A percentile compares a stretch with the other conserved stretches of the same genome.
Conservation (phyloP, 495 filamentous ascomycete species). For the Lichenothelia convexa region DNA sequence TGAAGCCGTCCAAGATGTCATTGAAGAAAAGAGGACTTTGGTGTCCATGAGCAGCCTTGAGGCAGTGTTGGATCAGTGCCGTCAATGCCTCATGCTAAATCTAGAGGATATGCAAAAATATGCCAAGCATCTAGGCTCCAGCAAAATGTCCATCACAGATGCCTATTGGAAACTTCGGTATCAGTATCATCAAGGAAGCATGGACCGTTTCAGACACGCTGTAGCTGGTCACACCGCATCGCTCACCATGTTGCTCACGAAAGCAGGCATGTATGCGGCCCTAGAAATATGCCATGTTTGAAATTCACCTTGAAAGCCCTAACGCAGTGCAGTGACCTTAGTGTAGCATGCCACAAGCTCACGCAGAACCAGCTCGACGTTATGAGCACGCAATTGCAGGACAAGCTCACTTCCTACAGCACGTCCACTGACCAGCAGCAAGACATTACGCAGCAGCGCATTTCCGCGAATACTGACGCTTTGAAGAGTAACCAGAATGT, state of each 20-base stretch:
- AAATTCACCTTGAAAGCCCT: no score
- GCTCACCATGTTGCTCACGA: slow-evolving; percentile 20
- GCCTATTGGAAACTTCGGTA: slow-evolving; percentile 18
- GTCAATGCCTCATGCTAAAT: slow-evolving; percentile 6
- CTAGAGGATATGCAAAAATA: slow-evolving; percentile 1
- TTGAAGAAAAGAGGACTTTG: no score
- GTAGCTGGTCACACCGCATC: slow-evolving; percentile 14
- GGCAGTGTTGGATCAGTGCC: neutral
- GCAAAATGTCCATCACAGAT: slow-evolving; percentile 5
- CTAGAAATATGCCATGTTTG: no score
- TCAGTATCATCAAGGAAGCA: slow-evolving; percentile 15
- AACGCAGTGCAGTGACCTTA: no score
- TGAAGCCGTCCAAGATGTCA: slow-evolving; percentile 14
- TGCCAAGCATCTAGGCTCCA: slow-evolving; percentile 5
- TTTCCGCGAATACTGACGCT: no score
- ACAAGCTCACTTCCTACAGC: neutral
- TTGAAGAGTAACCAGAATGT: slow-evolving; percentile 1
- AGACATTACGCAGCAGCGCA: neutral
- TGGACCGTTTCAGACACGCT: slow-evolving; percentile 16
- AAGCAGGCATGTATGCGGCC: slow-evolving; percentile 13
- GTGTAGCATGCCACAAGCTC: no score
- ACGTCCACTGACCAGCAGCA: neutral
- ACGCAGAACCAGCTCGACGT: no score
- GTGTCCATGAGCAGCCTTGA: no score
- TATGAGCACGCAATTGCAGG: neutral